A percentile compares a stretch with the other conserved stretches of the same genome.
phyloP scores from a whole-genome alignment of 2,329 filamentous ascomycete genomes.

The Alternaria triticimaculans region DNA sequence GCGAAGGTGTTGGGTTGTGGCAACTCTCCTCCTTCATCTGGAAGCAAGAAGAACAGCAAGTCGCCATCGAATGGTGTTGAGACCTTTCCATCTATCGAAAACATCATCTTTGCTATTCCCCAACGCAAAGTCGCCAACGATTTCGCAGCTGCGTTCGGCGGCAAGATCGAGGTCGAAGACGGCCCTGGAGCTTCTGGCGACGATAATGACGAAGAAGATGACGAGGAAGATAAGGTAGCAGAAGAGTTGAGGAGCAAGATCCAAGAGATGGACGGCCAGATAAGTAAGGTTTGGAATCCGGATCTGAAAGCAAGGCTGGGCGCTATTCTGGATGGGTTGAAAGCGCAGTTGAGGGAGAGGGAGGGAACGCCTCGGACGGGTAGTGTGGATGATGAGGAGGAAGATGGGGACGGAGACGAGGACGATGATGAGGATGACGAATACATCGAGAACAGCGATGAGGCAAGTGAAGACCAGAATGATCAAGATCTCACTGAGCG shows the following conservation, averaged over 20 bases:
- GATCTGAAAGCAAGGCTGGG: conserved; percentile 42
- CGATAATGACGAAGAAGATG: conserved; percentile 37
- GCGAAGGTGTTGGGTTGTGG: conserved; percentile 41
- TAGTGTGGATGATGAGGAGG: not conserved
- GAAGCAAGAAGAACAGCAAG: conserved; percentile 35
- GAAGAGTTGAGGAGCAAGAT: conserved; percentile 46
- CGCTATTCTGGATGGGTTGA: conserved; percentile 39
- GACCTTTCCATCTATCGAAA: conserved; percentile 55
- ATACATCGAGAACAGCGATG: not conserved
- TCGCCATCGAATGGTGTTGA: conserved; percentile 25
- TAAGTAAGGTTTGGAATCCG: conserved; percentile 43
- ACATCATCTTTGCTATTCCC: conserved; percentile 66
- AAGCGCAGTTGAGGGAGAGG: conserved; percentile 34
- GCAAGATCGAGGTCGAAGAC: conserved; percentile 44
- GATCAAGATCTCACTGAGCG: not conserved
- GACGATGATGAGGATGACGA: not conserved
- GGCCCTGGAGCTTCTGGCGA: conserved; percentile 47
- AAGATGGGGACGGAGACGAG: not conserved
- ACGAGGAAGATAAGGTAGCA: conserved; percentile 28
- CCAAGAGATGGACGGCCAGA: conserved; percentile 43
- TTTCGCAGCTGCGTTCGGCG: conserved; percentile 60
- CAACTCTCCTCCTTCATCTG: not conserved
- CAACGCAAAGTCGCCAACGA: conserved; percentile 59
- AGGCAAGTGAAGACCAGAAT: not conserved
- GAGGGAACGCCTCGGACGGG: conserved; percentile 5